Evolutionary conservation across 176 grass and related monocot genomes (phyloP).

Genomic region (Triticum turgidum): DNA sequence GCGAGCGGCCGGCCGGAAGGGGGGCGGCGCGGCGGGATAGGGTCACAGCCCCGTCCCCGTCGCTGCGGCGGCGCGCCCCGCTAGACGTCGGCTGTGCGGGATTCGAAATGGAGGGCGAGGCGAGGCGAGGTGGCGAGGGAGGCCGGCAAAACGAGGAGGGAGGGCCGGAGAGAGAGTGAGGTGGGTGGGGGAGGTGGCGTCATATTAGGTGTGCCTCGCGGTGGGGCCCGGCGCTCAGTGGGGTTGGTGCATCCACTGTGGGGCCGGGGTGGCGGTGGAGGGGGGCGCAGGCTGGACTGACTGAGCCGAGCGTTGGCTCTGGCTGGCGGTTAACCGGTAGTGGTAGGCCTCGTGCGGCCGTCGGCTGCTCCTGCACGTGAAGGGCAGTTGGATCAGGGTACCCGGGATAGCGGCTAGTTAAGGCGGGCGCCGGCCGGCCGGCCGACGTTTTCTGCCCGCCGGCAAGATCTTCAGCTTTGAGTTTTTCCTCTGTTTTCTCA

Average conservation of each 20-base stretch:
- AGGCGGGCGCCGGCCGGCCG: not conserved
- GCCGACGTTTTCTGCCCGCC: not conserved
- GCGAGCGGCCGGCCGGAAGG: not conserved
- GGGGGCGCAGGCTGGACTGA: not conserved
- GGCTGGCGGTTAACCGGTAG: not conserved
- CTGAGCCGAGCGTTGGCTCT: not conserved
- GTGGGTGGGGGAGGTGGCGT: constrained; percentile 19
- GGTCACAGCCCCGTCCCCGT: not conserved
- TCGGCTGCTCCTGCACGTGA: not conserved
- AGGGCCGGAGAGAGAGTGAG: not conserved
- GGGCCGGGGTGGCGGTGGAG: not conserved
- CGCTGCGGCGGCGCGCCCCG: constrained; percentile 18
- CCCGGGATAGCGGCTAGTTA: not conserved
- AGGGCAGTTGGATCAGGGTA: not conserved
- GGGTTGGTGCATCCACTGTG: not conserved
- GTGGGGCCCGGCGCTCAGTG: constrained; percentile 9
- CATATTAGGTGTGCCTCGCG: constrained; percentile 34
- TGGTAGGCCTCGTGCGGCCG: not conserved
- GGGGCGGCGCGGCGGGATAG: not conserved
- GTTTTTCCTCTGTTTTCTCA: too few species aligned
- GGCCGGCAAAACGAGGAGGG: not conserved
- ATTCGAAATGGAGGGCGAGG: constrained; percentile 12
- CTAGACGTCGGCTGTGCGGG: not conserved
- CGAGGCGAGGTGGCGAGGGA: too few species aligned
- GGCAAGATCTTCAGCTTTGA: not conserved